Evolutionary conservation across 2,329 filamentous ascomycete genomes (phyloP).

Genomic region (Dryadomyces quercus-mongolicae): DNA sequence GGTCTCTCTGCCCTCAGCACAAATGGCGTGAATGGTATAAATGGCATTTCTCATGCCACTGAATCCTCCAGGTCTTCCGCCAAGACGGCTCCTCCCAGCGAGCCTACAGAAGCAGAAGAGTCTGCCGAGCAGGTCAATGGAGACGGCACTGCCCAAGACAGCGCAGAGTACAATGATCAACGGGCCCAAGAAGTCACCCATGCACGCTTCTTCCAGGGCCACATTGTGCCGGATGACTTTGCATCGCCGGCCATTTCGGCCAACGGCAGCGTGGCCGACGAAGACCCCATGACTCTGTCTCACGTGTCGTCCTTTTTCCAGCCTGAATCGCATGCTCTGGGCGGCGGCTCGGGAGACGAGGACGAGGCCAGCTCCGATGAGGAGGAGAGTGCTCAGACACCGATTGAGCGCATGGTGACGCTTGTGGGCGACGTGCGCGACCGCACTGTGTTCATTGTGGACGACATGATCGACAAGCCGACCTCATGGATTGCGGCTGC

Average conservation of each 20-base stretch:
- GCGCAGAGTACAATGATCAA: slow-evolving; percentile 57
- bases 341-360: slow-evolving; percentile 76
- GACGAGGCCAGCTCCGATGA: slow-evolving; percentile 81
- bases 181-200: slow-evolving; percentile 83
- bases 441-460: slow-evolving; percentile 83
- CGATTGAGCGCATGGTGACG: slow-evolving; percentile 88
- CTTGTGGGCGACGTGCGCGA: slow-evolving; percentile 90
- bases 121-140: background rate
- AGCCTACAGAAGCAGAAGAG: background rate
- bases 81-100: background rate
- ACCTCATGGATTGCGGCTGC: slow-evolving; percentile 95
- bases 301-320: slow-evolving; percentile 70
- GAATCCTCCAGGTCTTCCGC: background rate
- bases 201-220: slow-evolving; percentile 80
- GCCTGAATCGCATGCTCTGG: slow-evolving; percentile 57
- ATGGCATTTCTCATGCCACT: no score
- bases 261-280: slow-evolving; percentile 52
- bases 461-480: slow-evolving; percentile 98
- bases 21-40: background rate
- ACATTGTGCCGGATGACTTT: slow-evolving; percentile 90
- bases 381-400: slow-evolving; percentile 51
- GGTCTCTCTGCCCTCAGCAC: background rate
- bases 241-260: slow-evolving; percentile 64
- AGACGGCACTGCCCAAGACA: slow-evolving; percentile 23
- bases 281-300: slow-evolving; percentile 73